These are phyloP conservation scores for Colletotrichum sublineola DNA, from an alignment of 2,329 filamentous ascomycete genomes.

Conservation along the genomic window DNA sequence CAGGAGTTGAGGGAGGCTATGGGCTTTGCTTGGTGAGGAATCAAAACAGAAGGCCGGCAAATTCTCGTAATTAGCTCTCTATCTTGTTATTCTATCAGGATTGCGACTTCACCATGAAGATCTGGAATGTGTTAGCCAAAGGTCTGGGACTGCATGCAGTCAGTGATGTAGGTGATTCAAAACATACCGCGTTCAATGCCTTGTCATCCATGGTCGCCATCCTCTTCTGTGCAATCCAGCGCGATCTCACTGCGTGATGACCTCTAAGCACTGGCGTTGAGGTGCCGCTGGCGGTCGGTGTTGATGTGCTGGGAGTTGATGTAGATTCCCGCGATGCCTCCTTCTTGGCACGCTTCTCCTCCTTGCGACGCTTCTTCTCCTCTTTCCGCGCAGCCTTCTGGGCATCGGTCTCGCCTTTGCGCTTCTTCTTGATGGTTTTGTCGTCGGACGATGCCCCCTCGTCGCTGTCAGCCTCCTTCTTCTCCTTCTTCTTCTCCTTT, in stretches of 20 bases:
- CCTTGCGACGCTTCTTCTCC: conserved; percentile 59
- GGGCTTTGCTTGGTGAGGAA: too few relatives aligned
- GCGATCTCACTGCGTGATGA: conserved; percentile 80
- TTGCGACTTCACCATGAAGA: conserved; percentile 75
- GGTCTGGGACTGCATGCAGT: not conserved
- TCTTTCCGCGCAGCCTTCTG: conserved; percentile 65
- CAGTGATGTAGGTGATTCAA: not conserved
- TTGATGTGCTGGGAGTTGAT: conserved; percentile 51
- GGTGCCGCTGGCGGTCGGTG: conserved; percentile 58
- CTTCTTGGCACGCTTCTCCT: conserved; percentile 57
- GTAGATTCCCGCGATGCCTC: conserved; percentile 47
- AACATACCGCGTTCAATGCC: conserved; percentile 84
- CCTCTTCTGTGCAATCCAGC: conserved; percentile 90
- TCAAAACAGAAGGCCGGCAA: too few relatives aligned
- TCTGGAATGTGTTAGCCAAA: conserved; percentile 57
- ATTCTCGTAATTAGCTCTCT: not conserved
- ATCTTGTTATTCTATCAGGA: conserved; percentile 30
- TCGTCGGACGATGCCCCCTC: conserved; percentile 42
- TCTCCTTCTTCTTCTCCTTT: conserved; percentile 56
- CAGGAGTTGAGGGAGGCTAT: too few relatives aligned
- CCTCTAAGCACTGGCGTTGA: conserved; percentile 62
- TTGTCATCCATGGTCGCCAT: conserved; percentile 84
- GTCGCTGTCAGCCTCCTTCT: conserved; percentile 51
- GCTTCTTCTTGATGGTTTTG: conserved; percentile 51
- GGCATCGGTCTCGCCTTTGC: conserved; percentile 45